Base-by-base conservation (phyloP, 176 grass and related monocot species). In the Cenchrus fungigraminus region DNA sequence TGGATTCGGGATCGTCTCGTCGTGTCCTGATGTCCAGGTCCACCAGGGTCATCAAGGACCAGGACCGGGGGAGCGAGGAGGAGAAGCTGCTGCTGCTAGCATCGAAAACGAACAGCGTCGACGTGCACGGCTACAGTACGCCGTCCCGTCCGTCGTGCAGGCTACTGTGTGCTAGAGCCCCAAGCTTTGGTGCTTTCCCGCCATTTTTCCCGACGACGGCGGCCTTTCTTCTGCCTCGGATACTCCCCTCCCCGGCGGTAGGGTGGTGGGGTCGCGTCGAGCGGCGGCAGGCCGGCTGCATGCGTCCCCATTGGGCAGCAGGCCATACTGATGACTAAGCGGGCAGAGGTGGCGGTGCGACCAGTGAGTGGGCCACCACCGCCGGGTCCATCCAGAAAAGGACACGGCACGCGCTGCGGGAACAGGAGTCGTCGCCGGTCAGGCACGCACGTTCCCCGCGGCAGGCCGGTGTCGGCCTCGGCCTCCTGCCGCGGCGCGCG, bases 331-430 rank as follows among this genome's bases (percentile, higher is more conserved):
- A 28, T 79, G 45, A 25, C 25, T 25, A 25, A 47, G 46, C 9
- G 17, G 50, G 28, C 50, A 22, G 61, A 16, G 50, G 20, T 19
- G 63, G 12, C 51, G 51, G 51, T 14, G 62, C 63, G 37, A 40
- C 37, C 37, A 40, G 37, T 40, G 37, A 40, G 37, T 40, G 37
- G 37, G 37, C 37, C 37, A 40, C 37, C 37, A 40, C 37, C 29
- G 0, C n/a, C n/a, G 61, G 25, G 9, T 8, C 9, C 25, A 51
- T 11, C 10, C 49, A 31, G 58, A 43, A 59, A 85, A 49, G 52
- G 74, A 68, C 82, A 46, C 71, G 32, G 20, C 72, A 52, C 46
- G 40, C 58, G 57, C 57, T 17, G 57, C 58, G 28, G 76, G n/a
- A 31, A 64, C 76, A 78, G 40, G 22, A 13, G n/a, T n/a, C 20